Evolutionary conservation across 345 rosid genomes (phyloP).

Genomic region (Ceriops zippeliana): DNA sequence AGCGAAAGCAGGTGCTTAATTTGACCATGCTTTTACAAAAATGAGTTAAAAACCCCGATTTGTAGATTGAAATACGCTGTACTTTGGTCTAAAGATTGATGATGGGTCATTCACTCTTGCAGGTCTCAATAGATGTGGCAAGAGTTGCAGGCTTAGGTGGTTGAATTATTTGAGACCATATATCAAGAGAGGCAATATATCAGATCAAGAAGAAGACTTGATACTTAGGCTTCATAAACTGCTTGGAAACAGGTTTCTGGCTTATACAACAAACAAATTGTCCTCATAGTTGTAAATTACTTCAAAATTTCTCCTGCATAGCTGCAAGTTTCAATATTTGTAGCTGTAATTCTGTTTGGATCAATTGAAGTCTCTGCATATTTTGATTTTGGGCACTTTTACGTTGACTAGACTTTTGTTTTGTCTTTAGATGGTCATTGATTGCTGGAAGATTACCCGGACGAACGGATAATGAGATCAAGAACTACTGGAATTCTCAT

Average conservation of each 20-base stretch:
- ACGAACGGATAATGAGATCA: constrained; percentile 68
- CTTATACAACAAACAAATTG: too few species aligned
- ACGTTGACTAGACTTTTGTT: not conserved
- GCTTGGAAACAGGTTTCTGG: constrained; percentile 56
- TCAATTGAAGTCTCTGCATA: not conserved
- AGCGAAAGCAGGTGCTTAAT: constrained; percentile 44
- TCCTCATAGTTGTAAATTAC: too few species aligned
- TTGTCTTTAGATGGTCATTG: constrained; percentile 53
- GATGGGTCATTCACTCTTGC: not conserved
- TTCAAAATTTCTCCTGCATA: too few species aligned
- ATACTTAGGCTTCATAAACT: constrained; percentile 69
- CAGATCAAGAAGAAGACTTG: constrained; percentile 74
- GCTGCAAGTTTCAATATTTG: too few species aligned
- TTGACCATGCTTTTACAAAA: not conserved
- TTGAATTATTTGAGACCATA: constrained; percentile 72
- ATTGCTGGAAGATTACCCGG: constrained; percentile 77
- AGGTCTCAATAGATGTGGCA: constrained; percentile 59
- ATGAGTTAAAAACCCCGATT: not conserved
- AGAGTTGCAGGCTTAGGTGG: constrained; percentile 77
- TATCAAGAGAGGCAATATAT: constrained; percentile 69
- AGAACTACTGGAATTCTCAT: constrained; percentile 78
- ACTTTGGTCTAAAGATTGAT: not conserved
- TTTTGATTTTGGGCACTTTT: not conserved
- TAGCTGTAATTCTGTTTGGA: not conserved
- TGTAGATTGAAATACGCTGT: not conserved